Conservation (phyloP, 1,284 basidiomycete genomes). For the Malassezia globosa region DNA sequence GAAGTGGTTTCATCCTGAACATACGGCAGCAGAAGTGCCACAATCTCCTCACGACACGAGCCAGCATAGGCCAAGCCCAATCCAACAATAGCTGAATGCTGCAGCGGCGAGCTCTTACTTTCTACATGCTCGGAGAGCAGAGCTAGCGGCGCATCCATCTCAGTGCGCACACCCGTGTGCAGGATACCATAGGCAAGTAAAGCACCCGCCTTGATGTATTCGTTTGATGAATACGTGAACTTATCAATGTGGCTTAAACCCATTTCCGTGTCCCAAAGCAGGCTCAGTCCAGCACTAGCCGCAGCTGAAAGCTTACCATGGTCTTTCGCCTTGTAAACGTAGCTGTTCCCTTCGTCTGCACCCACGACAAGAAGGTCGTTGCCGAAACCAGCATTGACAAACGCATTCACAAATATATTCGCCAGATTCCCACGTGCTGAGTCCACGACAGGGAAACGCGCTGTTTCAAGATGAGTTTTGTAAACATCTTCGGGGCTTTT, state of each 20-base stretch:
- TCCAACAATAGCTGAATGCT: slow-evolving; percentile 67
- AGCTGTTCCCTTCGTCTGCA: slow-evolving; percentile 87
- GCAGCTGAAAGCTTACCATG: slow-evolving; percentile 97
- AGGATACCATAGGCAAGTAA: slow-evolving; percentile 88
- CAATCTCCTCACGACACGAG: slow-evolving; percentile 73
- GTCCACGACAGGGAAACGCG: slow-evolving; percentile 57
- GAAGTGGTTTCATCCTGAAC: slow-evolving; percentile 50
- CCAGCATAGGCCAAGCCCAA: slow-evolving; percentile 83
- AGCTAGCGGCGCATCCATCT: slow-evolving; percentile 84
- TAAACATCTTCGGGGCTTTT: slow-evolving; percentile 94
- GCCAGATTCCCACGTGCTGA: slow-evolving; percentile 90
- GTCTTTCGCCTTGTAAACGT: slow-evolving; percentile 99
- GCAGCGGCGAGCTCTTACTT: slow-evolving; percentile 71
- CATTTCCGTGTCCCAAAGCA: slow-evolving; percentile 92
- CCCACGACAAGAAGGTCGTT: slow-evolving; percentile 98
- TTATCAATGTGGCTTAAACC: slow-evolving; percentile 93
- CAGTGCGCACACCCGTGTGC: slow-evolving; percentile 77
- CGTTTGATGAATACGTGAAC: slow-evolving; percentile 91
- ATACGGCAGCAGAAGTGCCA: slow-evolving; percentile 36
- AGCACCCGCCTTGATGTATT: slow-evolving; percentile 93
- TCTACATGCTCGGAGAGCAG: slow-evolving; percentile 83
- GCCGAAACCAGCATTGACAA: slow-evolving; percentile 96
- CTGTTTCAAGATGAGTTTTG: slow-evolving; percentile 84
- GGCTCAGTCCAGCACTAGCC: slow-evolving; percentile 79
- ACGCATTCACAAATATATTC: slow-evolving; percentile 95